Percentiles rank a stretch among this genome's conserved stretches.
phyloP scores from a whole-genome alignment of 805 yeast species.

The Grigorovia humatica region DNA sequence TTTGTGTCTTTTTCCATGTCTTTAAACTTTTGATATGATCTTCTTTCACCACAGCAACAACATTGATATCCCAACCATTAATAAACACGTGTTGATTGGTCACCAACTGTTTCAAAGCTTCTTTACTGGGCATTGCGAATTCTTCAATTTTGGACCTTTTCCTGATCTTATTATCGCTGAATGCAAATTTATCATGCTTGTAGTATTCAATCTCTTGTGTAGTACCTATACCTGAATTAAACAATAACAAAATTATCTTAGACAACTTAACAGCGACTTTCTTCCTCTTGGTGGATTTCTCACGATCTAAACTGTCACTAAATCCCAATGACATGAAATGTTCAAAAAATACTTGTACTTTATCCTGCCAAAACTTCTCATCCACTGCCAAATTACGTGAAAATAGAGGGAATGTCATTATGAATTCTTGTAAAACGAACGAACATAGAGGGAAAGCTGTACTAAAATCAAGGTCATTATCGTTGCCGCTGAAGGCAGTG shows the following conservation, averaged over 20 bases:
- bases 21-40: slow-evolving; percentile 10
- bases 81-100: slow-evolving; percentile 28
- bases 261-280: slow-evolving; percentile 52
- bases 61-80: slow-evolving; percentile 55
- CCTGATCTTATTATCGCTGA: slow-evolving; percentile 22
- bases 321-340: slow-evolving; percentile 63
- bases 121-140: slow-evolving; percentile 33
- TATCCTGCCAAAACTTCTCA: slow-evolving; percentile 66
- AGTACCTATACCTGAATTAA: slow-evolving; percentile 65
- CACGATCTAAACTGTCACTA: slow-evolving; percentile 64
- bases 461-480: neutral
- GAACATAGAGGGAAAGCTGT: slow-evolving; percentile 56
- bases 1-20: slow-evolving; percentile 3
- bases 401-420: slow-evolving; percentile 70
- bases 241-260: slow-evolving; percentile 53
- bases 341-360: slow-evolving; percentile 75
- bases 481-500: slow-evolving; percentile 25
- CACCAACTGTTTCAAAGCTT: slow-evolving; percentile 26
- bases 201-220: slow-evolving; percentile 44
- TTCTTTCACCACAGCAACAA: slow-evolving; percentile 47
- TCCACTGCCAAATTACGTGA: slow-evolving; percentile 32
- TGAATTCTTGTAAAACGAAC: slow-evolving; percentile 51
- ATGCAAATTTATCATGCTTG: slow-evolving; percentile 23
- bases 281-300: slow-evolving; percentile 60
- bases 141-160: slow-evolving; percentile 26